A percentile compares a stretch with the other conserved stretches of the same genome.
Conservation (phyloP, 192 early-diverging fungal species). For the Coemansia sp. region DNA sequence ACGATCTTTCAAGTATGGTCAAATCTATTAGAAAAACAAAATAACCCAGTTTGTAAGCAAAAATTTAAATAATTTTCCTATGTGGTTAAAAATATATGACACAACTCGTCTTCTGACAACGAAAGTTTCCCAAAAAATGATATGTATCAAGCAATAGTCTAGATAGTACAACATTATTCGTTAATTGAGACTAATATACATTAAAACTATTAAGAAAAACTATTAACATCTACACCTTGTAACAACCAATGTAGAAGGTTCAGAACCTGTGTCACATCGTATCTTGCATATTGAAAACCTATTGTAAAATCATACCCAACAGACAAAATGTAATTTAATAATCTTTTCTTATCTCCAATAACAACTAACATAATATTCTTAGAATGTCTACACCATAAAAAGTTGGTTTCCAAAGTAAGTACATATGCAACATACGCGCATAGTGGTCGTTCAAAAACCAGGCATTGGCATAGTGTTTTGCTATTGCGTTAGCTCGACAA, state of each 20-base stretch:
- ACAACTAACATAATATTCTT: neutral
- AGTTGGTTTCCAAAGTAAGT: constrained; percentile 43
- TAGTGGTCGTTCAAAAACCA: constrained; percentile 38
- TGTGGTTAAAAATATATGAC: no score
- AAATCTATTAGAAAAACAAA: neutral
- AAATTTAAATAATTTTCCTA: no score
- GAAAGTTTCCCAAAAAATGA: no score
- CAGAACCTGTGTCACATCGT: neutral
- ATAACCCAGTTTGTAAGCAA: neutral
- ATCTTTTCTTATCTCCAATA: neutral
- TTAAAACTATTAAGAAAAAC: neutral
- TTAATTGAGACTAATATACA: neutral
- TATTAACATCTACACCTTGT: neutral
- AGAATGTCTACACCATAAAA: constrained; percentile 34
- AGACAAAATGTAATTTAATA: neutral
- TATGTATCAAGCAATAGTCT: no score
- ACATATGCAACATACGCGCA: neutral
- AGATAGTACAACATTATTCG: no score
- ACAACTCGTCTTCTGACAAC: no score
- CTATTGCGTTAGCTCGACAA: constrained; percentile 27
- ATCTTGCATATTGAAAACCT: neutral
- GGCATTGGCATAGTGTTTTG: constrained; percentile 35
- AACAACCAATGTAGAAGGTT: neutral
- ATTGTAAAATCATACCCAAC: neutral
- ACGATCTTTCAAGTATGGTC: neutral